Conservation (phyloP, 768 basidiomycete species). For the Amanita molliuscula region DNA sequence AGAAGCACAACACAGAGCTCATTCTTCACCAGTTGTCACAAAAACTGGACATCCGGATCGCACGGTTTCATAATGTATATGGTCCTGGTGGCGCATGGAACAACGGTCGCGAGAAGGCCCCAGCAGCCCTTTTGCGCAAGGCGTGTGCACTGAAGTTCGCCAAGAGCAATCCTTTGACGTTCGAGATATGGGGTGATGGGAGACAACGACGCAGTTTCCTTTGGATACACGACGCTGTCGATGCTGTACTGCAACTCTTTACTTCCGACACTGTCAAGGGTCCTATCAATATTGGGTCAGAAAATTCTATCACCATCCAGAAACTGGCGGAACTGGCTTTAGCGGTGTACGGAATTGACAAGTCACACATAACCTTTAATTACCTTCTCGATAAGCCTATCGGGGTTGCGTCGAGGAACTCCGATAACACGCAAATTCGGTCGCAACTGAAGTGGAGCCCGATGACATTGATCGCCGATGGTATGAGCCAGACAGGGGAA, state of each 20-base stretch:
- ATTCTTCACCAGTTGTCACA: conserved; percentile 24
- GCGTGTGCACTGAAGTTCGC: conserved; percentile 25
- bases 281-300: conserved; percentile 45
- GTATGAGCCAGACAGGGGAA: conserved; percentile 33
- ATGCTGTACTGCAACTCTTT: conserved; percentile 36
- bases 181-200: conserved; percentile 54
- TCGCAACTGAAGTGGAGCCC: conserved; percentile 32
- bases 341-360: conserved; percentile 17
- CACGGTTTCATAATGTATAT: conserved; percentile 50
- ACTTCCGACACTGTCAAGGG: conserved; percentile 18
- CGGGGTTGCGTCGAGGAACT: conserved; percentile 42
- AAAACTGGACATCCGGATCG: conserved; percentile 31
- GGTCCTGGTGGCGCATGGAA: conserved; percentile 45
- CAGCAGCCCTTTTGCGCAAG: conserved; percentile 47
- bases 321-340: conserved; percentile 33
- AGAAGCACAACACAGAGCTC: conserved; percentile 43
- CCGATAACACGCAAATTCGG: conserved; percentile 31
- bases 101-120: conserved; percentile 47
- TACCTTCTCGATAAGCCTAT: conserved; percentile 21
- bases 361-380: conserved; percentile 17
- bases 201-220: conserved; percentile 44
- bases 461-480: conserved; percentile 26
- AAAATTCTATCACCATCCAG: conserved; percentile 28
- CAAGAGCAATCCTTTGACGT: conserved; percentile 3
- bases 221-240: conserved; percentile 44